Conservation (phyloP, 179 eudicot genomes). For the Silene coronaria region DNA sequence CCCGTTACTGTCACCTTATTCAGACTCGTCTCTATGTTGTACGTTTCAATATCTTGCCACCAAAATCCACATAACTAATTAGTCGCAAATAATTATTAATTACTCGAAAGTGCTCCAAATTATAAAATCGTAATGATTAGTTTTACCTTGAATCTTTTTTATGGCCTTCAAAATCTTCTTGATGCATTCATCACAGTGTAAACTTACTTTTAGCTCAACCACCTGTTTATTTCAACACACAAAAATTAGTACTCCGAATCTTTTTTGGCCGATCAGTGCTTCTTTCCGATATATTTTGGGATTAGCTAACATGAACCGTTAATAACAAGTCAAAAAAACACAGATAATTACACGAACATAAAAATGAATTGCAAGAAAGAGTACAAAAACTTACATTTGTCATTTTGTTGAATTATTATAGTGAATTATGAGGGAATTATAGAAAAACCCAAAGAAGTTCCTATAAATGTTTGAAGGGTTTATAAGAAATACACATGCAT, state of each 20-base stretch:
- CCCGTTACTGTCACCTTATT: conserved; percentile 79
- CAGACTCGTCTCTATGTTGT: conserved; percentile 47
- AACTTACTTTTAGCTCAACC: conserved; percentile 85
- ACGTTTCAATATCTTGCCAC: conserved; percentile 59
- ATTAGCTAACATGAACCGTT: background rate
- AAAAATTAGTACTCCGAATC: no score
- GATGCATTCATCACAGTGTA: conserved; percentile 93
- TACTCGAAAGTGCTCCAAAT: background rate
- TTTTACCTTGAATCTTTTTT: conserved; percentile 76
- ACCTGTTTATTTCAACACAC: conserved; percentile 33
- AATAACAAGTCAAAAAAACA: background rate
- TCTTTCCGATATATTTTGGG: background rate
- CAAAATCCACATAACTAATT: background rate
- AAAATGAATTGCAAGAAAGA: background rate
- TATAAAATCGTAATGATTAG: background rate
- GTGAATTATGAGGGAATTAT: background rate
- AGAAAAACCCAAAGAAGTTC: background rate
- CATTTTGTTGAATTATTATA: conserved; percentile 24
- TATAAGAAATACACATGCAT: background rate
- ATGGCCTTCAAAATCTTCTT: conserved; percentile 88
- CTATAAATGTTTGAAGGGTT: background rate
- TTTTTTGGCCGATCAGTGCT: background rate
- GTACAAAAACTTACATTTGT: conserved; percentile 25
- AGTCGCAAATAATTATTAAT: background rate
- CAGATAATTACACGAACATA: background rate